Conservation (phyloP, 441 rosid genomes). For the Gossypium davidsonii region DNA sequence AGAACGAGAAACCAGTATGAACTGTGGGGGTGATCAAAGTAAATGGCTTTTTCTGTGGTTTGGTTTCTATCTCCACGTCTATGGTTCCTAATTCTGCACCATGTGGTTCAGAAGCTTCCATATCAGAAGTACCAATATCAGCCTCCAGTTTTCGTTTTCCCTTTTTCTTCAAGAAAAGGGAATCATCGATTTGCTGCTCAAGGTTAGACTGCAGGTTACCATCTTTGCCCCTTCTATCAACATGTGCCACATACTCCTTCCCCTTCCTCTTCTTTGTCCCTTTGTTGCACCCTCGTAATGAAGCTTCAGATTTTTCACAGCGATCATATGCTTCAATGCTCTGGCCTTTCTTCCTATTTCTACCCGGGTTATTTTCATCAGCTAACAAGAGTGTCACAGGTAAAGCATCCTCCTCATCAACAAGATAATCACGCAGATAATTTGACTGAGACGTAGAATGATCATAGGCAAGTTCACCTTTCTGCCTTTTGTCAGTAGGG, state of each 20-base stretch:
- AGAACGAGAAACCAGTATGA: constrained; percentile 90
- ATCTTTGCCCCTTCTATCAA: constrained; percentile 43
- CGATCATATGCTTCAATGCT: constrained; percentile 36
- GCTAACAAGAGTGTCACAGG: constrained; percentile 30
- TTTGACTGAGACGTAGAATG: constrained; percentile 4
- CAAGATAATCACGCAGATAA: constrained; percentile 23
- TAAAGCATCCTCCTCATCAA: constrained; percentile 50
- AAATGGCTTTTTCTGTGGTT: constrained; percentile 79
- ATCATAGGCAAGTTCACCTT: constrained; percentile 25
- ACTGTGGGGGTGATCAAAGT: constrained; percentile 88
- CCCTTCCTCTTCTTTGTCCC: constrained; percentile 62
- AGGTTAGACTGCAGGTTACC: constrained; percentile 33
- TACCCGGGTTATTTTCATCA: constrained; percentile 37
- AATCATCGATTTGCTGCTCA: constrained; percentile 43
- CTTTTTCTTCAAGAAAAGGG: constrained; percentile 50
- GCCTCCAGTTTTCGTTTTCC: constrained; percentile 67
- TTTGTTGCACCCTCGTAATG: constrained; percentile 46
- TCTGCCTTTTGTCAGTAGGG: constrained; percentile 50
- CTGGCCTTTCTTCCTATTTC: constrained; percentile 50
- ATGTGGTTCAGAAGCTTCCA: constrained; percentile 51
- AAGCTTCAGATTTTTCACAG: constrained; percentile 49
- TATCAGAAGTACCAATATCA: constrained; percentile 40
- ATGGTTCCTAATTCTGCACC: constrained; percentile 36
- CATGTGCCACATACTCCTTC: constrained; percentile 46
- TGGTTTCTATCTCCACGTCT: constrained; percentile 64